A percentile compares a stretch with the other conserved stretches of the same genome.
Conservation (phyloP, 352 stramenopile genomes). For the Globisporangium heterothallicum region DNA sequence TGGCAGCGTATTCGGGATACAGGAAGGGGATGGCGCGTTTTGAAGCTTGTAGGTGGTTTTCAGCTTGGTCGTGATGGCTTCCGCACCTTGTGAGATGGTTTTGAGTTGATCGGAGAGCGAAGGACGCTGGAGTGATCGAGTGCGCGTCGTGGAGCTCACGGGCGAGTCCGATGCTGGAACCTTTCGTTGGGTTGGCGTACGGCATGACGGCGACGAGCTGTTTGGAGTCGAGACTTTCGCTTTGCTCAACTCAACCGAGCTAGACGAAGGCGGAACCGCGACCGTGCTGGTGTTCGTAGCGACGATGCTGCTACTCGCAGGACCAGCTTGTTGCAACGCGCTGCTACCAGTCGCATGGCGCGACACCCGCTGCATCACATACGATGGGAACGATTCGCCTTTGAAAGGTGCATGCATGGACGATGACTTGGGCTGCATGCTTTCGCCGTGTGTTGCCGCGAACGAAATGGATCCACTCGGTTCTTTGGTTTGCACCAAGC, state of each 20-base stretch:
- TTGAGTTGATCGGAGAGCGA: conserved; percentile 65
- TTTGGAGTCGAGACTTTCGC: no score
- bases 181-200: background rate
- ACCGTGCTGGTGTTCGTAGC: no score
- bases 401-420: conserved; percentile 37
- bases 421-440: background rate
- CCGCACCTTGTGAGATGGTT: conserved; percentile 38
- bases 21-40: conserved; percentile 3
- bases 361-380: conserved; percentile 33
- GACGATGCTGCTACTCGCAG: background rate
- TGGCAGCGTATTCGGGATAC: background rate
- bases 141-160: background rate
- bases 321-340: background rate
- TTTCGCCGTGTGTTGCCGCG: background rate
- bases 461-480: background rate
- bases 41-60: conserved; percentile 39
- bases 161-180: background rate
- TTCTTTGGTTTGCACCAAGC: background rate
- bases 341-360: conserved; percentile 1
- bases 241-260: no score
- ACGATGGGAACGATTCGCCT: conserved; percentile 54
- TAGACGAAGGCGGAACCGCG: no score
- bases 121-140: conserved; percentile 19
- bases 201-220: no score
- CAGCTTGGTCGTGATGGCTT: conserved; percentile 49